Percentiles rank a stretch among this genome's conserved stretches.
Conservation (phyloP, 2,329 filamentous ascomycete genomes). For the Aspergillus sp. region DNA sequence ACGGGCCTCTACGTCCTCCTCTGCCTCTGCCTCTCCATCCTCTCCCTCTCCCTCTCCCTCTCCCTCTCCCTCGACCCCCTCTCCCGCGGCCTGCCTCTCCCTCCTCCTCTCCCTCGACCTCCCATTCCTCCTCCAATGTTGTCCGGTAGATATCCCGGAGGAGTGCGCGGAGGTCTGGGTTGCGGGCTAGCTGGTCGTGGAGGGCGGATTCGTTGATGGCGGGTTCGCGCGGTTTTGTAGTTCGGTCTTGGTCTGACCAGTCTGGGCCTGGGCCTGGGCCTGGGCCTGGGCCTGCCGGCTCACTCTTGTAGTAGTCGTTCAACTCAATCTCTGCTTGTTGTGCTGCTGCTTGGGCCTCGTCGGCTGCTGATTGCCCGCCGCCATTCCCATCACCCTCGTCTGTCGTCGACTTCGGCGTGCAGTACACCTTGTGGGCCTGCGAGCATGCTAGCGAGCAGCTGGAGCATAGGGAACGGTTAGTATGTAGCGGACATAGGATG, state of each 20-base stretch:
- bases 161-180: constrained; percentile 29
- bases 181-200: constrained; percentile 4
- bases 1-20: constrained; percentile 22
- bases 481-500: neutral
- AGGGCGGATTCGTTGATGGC: neutral
- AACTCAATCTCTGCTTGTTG: too few relatives aligned
- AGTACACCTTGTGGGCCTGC: constrained; percentile 36
- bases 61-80: constrained; percentile 37
- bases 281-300: too few relatives aligned
- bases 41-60: constrained; percentile 30
- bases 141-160: constrained; percentile 35
- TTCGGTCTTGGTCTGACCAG: too few relatives aligned
- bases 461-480: constrained; percentile 3
- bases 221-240: neutral
- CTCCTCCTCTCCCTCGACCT: constrained; percentile 17
- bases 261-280: too few relatives aligned
- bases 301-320: too few relatives aligned
- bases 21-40: constrained; percentile 30
- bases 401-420: constrained; percentile 22
- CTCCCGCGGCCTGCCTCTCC: constrained; percentile 32
- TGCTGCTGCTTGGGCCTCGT: too few relatives aligned
- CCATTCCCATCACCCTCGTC: constrained; percentile 6
- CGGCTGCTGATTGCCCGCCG: too few relatives aligned
- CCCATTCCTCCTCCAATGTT: constrained; percentile 33
- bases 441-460: constrained; percentile 41